Evolutionary conservation across 306 rosid species (phyloP), one percentile per base, ranked within the genome.

Genomic region (Cucurbita ficifolia): DNA sequence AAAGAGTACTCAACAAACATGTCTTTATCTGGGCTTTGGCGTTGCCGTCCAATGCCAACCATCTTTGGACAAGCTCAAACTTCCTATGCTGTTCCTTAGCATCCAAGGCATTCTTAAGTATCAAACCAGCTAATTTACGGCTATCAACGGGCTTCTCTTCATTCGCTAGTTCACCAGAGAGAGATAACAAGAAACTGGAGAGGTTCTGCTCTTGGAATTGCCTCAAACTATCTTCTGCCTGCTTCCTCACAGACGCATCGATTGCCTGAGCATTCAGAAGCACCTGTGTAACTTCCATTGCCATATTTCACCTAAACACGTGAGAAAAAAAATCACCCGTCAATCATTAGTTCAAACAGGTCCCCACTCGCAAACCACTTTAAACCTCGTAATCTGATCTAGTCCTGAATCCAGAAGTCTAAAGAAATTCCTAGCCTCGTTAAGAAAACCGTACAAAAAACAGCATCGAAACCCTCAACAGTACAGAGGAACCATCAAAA

Each of bases 191-290:
- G 76, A 92, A 92, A 74, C 88, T 79, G 7, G 96, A 93, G 76
- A 90, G 96, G 79, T 90, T 88, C 76, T 88, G 98, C 72, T 92
- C 96, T 80, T 92, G 98, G 80, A 90, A 90, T 73, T 90, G 96
- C 77, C 85, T 90, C 45, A 90, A 77, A 63, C 56, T 86, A 75
- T 90, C 98, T 81, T 92, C 98, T 0, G 98, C 96, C 61, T 87
- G 88, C 75, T 90, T 92, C 68, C 98, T 85, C 38, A 88, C 82
- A 19, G 81, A 64, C 1, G 87, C 86, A 82, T 90, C 98, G 52
- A 90, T 89, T 51, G 96, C 81, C 87, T 92, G 98, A 5, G 98
- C 98, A 86, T 90, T 92, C 78, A 90, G 81, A 72, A 92, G 95
- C 59, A 90, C 84, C 72, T 92, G 96, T 12, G 98, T 90, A 74